phyloP scores from a whole-genome alignment of 371 early-diverging fungal species.

The Nematocida sp. region DNA sequence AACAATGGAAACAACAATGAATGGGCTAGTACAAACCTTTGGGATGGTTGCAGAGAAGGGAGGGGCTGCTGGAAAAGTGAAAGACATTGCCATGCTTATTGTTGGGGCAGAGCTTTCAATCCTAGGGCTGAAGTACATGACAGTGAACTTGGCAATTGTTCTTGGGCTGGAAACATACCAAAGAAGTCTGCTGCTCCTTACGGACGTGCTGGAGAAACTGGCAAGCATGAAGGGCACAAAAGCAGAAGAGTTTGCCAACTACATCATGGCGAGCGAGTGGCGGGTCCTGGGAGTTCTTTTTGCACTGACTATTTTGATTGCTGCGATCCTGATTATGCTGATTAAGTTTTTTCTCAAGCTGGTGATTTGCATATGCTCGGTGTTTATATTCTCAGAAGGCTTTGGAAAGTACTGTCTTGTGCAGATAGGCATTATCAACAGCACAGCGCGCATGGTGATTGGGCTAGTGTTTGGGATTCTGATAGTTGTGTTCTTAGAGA shows the following conservation, averaged over 20 bases:
- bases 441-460: not conserved
- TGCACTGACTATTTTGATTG: not conserved
- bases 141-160: slow-evolving; percentile 1
- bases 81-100: not conserved
- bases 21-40: no score
- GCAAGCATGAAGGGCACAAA: not conserved
- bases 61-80: not conserved
- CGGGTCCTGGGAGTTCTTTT: not conserved
- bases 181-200: not conserved
- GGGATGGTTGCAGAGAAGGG: no score
- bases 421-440: not conserved
- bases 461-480: not conserved
- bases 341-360: not conserved
- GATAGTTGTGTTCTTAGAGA: not conserved
- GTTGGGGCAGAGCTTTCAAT: slow-evolving; percentile 4
- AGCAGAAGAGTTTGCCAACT: not conserved
- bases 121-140: not conserved
- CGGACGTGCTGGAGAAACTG: not conserved
- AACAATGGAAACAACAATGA: no score
- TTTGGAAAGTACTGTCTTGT: not conserved
- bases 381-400: slow-evolving; percentile 3
- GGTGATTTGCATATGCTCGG: not conserved
- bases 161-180: not conserved
- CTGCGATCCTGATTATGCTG: not conserved
- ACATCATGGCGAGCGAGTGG: not conserved